Evolutionary conservation across 2,329 filamentous ascomycete species (phyloP), one percentile per base, ranked within the genome.

Genomic region (Fusarium tanahbumbuense): DNA sequence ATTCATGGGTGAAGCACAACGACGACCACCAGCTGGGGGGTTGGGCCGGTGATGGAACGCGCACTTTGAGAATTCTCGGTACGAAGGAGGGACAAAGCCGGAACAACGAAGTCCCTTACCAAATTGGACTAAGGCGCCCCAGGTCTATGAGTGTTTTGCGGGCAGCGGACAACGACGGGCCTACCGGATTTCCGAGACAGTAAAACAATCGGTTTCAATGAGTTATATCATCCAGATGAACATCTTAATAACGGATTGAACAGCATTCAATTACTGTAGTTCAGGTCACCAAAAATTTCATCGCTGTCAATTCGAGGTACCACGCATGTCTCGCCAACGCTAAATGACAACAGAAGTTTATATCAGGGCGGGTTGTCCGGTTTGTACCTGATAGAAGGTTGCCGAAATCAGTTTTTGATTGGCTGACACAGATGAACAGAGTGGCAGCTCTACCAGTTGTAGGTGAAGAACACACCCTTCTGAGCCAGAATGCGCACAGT

Each of bases 1-100:
- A 76, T 76, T 77, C 74, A 78, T 78, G 75, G 76, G 72, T 52
- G 63, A 66, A 73, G 60, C 64, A 64, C 64, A 57, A 73, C 60
- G 61, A 74, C 58, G 64, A 64, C 55, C 58, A 59, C 65, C 69
- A 74, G 64, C 64, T 65, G 67, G 58, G 58, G 69, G 68, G 69
- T 65, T 67, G 71, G 71, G 58, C 66, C 68, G 59, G 62, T 52
- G 70, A 70, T 75, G 72, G 73, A 73, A 75, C 73, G 71, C 72
- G 69, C 73, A 69, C 64, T 73, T 67, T 64, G 73, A 70, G 56
- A 74, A 75, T 67, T 73, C 64, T 73, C 74, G 74, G 74, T 74
- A 74, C 72, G 64, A 72, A 68, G 53, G 69, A 60, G 59, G 60
- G 68, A 71, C 68, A 70, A 60, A 70, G 71, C 65, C 73, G 74